phyloP scores from a whole-genome alignment of 768 basidiomycete species.

The Xerocomellus chrysenteron region DNA sequence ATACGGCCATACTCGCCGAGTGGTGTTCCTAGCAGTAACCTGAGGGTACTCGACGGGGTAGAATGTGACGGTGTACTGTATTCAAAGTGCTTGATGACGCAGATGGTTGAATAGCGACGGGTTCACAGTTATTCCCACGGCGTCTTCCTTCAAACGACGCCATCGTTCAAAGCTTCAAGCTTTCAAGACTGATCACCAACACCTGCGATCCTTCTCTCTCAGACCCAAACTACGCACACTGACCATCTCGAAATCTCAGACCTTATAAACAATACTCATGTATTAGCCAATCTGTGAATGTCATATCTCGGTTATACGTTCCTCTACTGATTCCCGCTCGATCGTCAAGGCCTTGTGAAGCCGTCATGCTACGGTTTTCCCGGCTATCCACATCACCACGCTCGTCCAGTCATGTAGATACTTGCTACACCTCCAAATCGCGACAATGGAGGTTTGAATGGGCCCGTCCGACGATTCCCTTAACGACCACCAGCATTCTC shows the following conservation, averaged over 20 bases:
- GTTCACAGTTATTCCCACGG: too few relatives aligned
- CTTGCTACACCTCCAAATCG: slow-evolving; percentile 92
- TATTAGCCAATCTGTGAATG: slow-evolving; percentile 92
- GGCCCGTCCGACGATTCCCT: slow-evolving; percentile 95
- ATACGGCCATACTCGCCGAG: too few relatives aligned
- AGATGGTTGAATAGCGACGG: too few relatives aligned
- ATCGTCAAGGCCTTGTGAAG: slow-evolving; percentile 72
- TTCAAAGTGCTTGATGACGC: too few relatives aligned
- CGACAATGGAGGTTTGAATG: slow-evolving; percentile 97
- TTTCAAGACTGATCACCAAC: too few relatives aligned
- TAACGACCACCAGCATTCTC: slow-evolving; percentile 96
- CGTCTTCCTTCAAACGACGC: too few relatives aligned
- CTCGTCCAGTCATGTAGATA: slow-evolving; percentile 96
- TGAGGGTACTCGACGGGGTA: too few relatives aligned
- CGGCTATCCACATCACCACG: slow-evolving; percentile 78
- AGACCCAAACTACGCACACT: slow-evolving; percentile 89
- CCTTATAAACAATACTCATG: slow-evolving; percentile 84
- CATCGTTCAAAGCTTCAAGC: too few relatives aligned
- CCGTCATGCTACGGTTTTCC: slow-evolving; percentile 80
- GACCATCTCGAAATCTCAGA: slow-evolving; percentile 94
- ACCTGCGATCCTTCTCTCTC: too few relatives aligned
- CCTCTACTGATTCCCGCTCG: neutral
- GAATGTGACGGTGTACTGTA: too few relatives aligned
- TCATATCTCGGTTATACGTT: neutral
- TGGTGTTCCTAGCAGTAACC: too few relatives aligned